These are phyloP conservation scores for Fusarium setosum DNA, from an alignment of 2,329 filamentous ascomycete genomes.

Conservation along the genomic window DNA sequence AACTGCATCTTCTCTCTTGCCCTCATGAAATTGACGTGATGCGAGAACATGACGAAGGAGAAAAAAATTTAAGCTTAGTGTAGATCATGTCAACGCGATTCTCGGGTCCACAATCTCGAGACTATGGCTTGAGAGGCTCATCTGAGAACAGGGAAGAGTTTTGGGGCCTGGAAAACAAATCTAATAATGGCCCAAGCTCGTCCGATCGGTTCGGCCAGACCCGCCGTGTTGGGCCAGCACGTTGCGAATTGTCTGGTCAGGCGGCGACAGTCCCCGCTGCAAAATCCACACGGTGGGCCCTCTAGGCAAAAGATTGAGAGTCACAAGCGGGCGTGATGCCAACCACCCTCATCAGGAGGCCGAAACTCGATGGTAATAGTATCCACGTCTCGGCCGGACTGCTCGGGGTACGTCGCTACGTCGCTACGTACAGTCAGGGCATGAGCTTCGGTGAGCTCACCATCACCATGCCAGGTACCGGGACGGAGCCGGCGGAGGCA, in stretches of 20 bases:
- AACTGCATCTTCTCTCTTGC: background rate
- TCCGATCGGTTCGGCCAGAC: constrained; percentile 25
- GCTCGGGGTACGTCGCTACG: background rate
- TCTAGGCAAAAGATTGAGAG: constrained; percentile 3
- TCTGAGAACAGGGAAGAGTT: constrained; percentile 12
- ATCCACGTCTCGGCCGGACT: constrained; percentile 18
- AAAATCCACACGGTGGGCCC: background rate
- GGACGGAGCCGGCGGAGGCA: background rate
- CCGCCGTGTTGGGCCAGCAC: constrained; percentile 10
- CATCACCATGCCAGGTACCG: background rate
- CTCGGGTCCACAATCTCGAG: constrained; percentile 1
- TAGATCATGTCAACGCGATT: constrained; percentile 4
- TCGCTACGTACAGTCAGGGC: constrained; percentile 1
- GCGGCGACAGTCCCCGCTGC: background rate
- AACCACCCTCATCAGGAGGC: no score
- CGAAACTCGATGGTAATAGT: constrained; percentile 16
- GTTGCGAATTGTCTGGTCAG: constrained; percentile 7
- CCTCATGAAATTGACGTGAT: background rate
- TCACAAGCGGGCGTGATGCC: constrained; percentile 7
- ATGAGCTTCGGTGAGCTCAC: background rate
- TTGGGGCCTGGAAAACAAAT: background rate
- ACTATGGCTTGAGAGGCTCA: constrained; percentile 2
- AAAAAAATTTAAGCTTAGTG: constrained; percentile 3
- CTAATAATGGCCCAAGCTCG: constrained; percentile 29
- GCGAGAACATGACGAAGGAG: background rate